Evolutionary conservation across 148 eudicot genomes (phyloP).

Genomic region (Camellia sinensis): DNA sequence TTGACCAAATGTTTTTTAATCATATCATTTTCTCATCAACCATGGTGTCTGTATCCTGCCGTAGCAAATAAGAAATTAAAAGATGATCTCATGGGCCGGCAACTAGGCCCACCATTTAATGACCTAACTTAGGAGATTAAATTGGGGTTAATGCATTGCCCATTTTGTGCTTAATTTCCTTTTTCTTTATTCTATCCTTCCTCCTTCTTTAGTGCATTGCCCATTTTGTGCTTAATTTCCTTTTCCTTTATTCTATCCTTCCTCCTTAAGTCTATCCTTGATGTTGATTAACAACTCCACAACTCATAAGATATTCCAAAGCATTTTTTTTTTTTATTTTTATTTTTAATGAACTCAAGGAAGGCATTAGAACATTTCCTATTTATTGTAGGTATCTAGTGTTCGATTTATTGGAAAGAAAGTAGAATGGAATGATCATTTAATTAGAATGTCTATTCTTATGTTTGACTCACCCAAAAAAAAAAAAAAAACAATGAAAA

Average conservation of each 20-base stretch:
- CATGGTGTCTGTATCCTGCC: not conserved
- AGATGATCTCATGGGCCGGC: conserved; percentile 47
- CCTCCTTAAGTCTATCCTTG: not conserved
- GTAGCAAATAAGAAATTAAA: conserved; percentile 15
- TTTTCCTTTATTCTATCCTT: no score
- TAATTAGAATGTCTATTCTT: no score
- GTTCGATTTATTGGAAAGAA: no score
- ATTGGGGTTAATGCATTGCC: not conserved
- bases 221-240: conserved; percentile 2
- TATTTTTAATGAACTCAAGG: no score
- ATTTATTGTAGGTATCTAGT: no score
- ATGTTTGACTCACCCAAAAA: no score
- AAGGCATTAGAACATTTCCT: not conserved
- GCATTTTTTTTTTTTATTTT: not conserved
- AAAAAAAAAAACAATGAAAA: no score
- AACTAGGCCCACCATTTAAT: conserved; percentile 18
- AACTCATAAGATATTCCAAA: not conserved
- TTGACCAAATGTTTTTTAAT: conserved; percentile 10
- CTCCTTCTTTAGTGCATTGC: not conserved
- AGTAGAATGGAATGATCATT: no score
- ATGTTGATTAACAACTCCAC: not conserved
- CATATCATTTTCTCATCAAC: conserved; percentile 18
- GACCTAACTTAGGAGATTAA: not conserved
- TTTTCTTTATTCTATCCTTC: not conserved
- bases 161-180: not conserved